Evolutionary conservation across 1,284 basidiomycete genomes (phyloP), one percentile per base, ranked within the genome.

Genomic region (Exobasidium rhododendri): DNA sequence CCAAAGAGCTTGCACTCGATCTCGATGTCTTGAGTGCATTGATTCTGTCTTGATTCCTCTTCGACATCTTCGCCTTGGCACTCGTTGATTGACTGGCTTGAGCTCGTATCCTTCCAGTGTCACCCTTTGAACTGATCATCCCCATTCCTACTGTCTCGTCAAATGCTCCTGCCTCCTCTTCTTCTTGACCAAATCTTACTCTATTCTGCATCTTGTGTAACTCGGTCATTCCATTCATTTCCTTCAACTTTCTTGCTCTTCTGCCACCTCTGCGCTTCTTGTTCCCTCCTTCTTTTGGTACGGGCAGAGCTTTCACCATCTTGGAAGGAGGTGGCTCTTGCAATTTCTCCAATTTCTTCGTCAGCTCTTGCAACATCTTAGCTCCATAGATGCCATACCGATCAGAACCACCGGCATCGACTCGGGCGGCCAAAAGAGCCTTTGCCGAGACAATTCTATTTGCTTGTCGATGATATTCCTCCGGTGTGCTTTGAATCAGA

Each of bases 141-240:
- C 96, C 96, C 77, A 98, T 82, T 4, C 96, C 96, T 81, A 93
- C 90, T 11, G 91, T 93, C 83, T 97, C 89, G 82, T 97, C 96
- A 77, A 93, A 96, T 22, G 92, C 91, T 43, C 92, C 93, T 24
- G 93, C 89, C 81, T 99, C 96, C 75, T 94, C 89, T 80, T 98
- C 96, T 1, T 88, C 89, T 81, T 94, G 89, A 59, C 96, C 96
- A 74, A 99, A 98, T 67, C 86, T 88, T 88, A 98, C 89, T 52
- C 96, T 87, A 81, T 99, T 99, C 82, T 97, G 93, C 71, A 96
- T 84, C 82, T 98, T 98, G 68, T 92, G 88, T 53, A 98, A 83
- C 81, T 99, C 96, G 2, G 96, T 97, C 82, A 93, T 90, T 2
- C 93, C 94, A 76, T 94, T 93, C 4, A 91, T 90, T 81, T 98